Evolutionary conservation across 2,329 filamentous ascomycete species (phyloP).

Genomic region (Sclerotinia spermophila): DNA sequence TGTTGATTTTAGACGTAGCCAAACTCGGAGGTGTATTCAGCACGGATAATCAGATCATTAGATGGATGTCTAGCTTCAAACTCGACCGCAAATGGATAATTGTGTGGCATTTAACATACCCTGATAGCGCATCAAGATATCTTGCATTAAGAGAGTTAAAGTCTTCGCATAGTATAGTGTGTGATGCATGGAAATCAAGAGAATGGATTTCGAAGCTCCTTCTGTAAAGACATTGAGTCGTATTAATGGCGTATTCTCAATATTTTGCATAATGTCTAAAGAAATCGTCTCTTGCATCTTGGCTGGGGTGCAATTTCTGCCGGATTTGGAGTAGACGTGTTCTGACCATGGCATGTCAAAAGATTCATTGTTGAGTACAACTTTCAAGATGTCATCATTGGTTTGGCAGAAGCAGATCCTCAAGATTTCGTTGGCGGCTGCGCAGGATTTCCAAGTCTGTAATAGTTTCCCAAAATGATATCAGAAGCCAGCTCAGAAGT

Average conservation of each 20-base stretch:
- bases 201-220: background rate
- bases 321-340: background rate
- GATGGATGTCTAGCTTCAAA: background rate
- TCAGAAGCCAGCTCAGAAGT: slow-evolving; percentile 23
- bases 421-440: slow-evolving; percentile 8
- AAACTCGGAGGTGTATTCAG: background rate
- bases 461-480: slow-evolving; percentile 25
- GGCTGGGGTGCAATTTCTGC: background rate
- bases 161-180: slow-evolving; percentile 46
- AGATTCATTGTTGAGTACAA: background rate
- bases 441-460: slow-evolving; percentile 19
- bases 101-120: slow-evolving; percentile 1
- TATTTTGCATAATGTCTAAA: background rate
- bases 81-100: slow-evolving; percentile 12
- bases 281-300: background rate
- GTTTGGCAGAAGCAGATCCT: slow-evolving; percentile 19
- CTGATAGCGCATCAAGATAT: background rate
- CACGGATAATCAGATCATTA: background rate
- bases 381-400: slow-evolving; percentile 6
- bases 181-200: slow-evolving; percentile 36
- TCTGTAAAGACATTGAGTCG: background rate
- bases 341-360: slow-evolving; percentile 1
- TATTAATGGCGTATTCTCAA: background rate
- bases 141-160: background rate
- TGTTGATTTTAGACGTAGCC: background rate